These are phyloP conservation scores for Pleurotus cornucopiae DNA, from an alignment of 768 basidiomycete genomes.

Conservation along the genomic window DNA sequence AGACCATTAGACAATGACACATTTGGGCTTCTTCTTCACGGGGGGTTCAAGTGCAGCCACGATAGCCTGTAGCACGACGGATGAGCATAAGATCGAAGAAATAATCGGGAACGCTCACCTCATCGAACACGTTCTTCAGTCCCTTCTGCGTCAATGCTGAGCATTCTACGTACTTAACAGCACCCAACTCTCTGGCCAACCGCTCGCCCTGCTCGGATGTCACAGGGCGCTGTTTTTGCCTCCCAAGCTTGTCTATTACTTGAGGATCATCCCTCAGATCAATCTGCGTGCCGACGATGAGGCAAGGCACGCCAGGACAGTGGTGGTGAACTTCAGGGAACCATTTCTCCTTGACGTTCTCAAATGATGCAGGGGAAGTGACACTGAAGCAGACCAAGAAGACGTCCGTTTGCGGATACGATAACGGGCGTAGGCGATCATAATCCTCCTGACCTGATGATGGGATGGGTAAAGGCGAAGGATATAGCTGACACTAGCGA, in stretches of 20 bases:
- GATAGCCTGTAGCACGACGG: slow-evolving; percentile 64
- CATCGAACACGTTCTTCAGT: slow-evolving; percentile 99
- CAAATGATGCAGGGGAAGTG: slow-evolving; percentile 96
- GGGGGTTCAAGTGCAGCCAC: slow-evolving; percentile 98
- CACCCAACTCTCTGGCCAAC: slow-evolving; percentile 95
- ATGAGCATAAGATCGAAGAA: slow-evolving; percentile 11
- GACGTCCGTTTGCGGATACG: slow-evolving; percentile 99
- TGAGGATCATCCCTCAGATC: slow-evolving; percentile 92
- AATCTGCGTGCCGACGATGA: slow-evolving; percentile 98
- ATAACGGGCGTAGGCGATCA: slow-evolving; percentile 96
- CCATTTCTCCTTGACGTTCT: slow-evolving; percentile 99
- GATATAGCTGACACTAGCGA: slow-evolving; percentile 14
- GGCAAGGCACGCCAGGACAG: slow-evolving; percentile 98
- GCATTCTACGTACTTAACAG: slow-evolving; percentile 99
- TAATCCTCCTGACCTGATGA: slow-evolving; percentile 95
- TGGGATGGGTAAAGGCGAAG: slow-evolving; percentile 1
- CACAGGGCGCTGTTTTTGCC: slow-evolving; percentile 96
- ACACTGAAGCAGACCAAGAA: slow-evolving; percentile 99
- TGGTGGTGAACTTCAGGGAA: slow-evolving; percentile 99
- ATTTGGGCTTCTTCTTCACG: slow-evolving; percentile 76
- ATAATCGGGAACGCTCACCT: slow-evolving; percentile 55
- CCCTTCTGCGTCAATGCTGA: slow-evolving; percentile 99
- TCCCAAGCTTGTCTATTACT: slow-evolving; percentile 90
- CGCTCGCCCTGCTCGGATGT: slow-evolving; percentile 84
- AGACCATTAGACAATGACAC: slow-evolving; percentile 73